phyloP scores from a whole-genome alignment of 2,329 filamentous ascomycete genomes.

The Aureobasidium sp. region DNA sequence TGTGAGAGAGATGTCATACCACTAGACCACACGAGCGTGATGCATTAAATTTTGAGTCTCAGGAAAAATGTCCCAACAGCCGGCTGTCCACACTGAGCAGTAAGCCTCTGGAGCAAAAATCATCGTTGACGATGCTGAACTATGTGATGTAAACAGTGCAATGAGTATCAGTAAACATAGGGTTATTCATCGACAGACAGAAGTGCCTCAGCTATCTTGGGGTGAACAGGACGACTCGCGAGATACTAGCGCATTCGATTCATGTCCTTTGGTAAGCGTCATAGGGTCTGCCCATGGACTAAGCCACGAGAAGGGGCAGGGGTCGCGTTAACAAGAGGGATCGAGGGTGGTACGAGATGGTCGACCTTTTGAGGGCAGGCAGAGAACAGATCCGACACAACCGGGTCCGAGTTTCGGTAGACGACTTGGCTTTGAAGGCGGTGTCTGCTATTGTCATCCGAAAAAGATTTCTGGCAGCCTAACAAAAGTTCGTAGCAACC shows the following conservation, averaged over 20 bases:
- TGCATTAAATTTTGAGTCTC: too few species aligned
- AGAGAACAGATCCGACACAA: not conserved
- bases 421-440: not conserved
- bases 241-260: not conserved
- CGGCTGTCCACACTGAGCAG: too few species aligned
- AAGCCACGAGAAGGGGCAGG: not conserved
- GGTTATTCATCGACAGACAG: not conserved
- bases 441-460: not conserved
- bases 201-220: not conserved
- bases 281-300: not conserved
- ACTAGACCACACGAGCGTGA: slow-evolving; percentile 17
- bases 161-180: too few species aligned
- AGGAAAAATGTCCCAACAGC: too few species aligned
- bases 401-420: not conserved
- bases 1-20: slow-evolving; percentile 24
- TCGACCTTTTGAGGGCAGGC: not conserved
- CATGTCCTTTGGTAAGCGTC: not conserved
- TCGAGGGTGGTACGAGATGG: not conserved
- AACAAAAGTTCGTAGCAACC: not conserved
- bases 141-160: too few species aligned
- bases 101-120: too few species aligned
- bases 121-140: too few species aligned
- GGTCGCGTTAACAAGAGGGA: not conserved
- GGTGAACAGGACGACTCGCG: not conserved
- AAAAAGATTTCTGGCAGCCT: not conserved